Conservation (phyloP, 495 filamentous ascomycete species). For the Penicillium desertorum region DNA sequence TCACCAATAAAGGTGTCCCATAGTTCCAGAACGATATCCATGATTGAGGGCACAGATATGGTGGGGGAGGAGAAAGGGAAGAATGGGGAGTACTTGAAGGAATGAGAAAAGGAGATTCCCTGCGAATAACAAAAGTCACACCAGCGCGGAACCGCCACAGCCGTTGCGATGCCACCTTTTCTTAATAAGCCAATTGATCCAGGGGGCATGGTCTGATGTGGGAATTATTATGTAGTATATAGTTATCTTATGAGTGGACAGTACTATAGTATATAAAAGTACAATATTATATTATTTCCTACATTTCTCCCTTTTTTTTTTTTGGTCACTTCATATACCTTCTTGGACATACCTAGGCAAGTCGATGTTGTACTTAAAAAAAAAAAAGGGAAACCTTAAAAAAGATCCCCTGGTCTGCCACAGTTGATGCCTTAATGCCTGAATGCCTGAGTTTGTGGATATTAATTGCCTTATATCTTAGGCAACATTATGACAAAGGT, state of each 20-base stretch:
- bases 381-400: not conserved
- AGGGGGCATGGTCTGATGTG: slow-evolving; percentile 2
- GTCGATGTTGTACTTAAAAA: not conserved
- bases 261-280: not conserved
- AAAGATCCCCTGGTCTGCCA: slow-evolving; percentile 6
- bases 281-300: not conserved
- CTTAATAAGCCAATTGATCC: slow-evolving; percentile 23
- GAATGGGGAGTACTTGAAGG: slow-evolving; percentile 7
- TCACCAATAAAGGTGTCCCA: slow-evolving; percentile 84
- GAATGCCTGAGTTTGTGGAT: not conserved
- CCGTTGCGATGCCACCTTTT: slow-evolving; percentile 24
- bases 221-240: not conserved
- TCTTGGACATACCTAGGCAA: too few relatives aligned
- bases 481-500: not conserved
- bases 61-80: slow-evolving; percentile 1
- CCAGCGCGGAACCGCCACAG: slow-evolving; percentile 43
- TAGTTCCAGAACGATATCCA: slow-evolving; percentile 90
- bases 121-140: slow-evolving; percentile 40
- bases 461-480: not conserved
- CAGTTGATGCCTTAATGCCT: slow-evolving; percentile 7
- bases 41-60: slow-evolving; percentile 34
- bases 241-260: not conserved
- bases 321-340: not conserved
- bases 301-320: not conserved
- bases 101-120: slow-evolving; percentile 14